Evolutionary conservation across 164 flowering plant genomes (phyloP).

Genomic region (Kalanchoe fedtschenkoi): DNA sequence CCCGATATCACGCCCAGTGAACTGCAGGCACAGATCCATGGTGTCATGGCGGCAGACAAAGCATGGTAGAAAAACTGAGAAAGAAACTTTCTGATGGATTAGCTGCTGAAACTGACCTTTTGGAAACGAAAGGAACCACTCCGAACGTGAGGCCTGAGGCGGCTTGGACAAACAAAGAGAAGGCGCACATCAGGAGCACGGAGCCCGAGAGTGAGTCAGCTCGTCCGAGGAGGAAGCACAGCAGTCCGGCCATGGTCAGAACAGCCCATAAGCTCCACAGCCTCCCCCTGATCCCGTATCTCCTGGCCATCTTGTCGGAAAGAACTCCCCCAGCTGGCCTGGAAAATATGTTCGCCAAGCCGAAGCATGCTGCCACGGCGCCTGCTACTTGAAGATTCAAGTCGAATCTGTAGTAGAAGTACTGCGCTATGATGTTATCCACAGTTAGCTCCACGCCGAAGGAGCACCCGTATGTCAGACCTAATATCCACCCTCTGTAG

Average conservation of each 20-base stretch:
- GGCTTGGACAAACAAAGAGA: slow-evolving; percentile 56
- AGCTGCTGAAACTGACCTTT: slow-evolving; percentile 22
- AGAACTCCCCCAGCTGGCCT: slow-evolving; percentile 48
- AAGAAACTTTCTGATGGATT: background rate
- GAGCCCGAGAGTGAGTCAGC: slow-evolving; percentile 38
- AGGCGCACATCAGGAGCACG: slow-evolving; percentile 32
- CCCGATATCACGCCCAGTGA: slow-evolving; percentile 60
- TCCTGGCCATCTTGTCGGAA: slow-evolving; percentile 38
- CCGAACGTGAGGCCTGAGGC: slow-evolving; percentile 58
- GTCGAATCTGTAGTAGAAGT: slow-evolving; percentile 46
- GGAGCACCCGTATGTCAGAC: slow-evolving; percentile 31
- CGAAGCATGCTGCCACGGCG: slow-evolving; percentile 46
- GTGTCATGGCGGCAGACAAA: no score
- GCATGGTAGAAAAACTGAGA: no score
- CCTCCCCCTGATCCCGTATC: slow-evolving; percentile 56
- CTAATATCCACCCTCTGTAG: slow-evolving; percentile 58
- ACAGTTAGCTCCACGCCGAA: slow-evolving; percentile 53
- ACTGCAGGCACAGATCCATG: slow-evolving; percentile 21
- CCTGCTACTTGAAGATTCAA: slow-evolving; percentile 36
- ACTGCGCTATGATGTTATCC: slow-evolving; percentile 46
- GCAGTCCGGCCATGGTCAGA: slow-evolving; percentile 41
- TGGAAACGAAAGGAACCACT: slow-evolving; percentile 62
- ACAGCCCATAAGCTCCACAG: slow-evolving; percentile 56
- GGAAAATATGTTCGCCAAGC: slow-evolving; percentile 37
- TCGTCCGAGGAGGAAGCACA: slow-evolving; percentile 42